Evolutionary conservation across 2,329 filamentous ascomycete species (phyloP), one percentile per base, ranked within the genome.

Genomic region (Alternaria sp.): DNA sequence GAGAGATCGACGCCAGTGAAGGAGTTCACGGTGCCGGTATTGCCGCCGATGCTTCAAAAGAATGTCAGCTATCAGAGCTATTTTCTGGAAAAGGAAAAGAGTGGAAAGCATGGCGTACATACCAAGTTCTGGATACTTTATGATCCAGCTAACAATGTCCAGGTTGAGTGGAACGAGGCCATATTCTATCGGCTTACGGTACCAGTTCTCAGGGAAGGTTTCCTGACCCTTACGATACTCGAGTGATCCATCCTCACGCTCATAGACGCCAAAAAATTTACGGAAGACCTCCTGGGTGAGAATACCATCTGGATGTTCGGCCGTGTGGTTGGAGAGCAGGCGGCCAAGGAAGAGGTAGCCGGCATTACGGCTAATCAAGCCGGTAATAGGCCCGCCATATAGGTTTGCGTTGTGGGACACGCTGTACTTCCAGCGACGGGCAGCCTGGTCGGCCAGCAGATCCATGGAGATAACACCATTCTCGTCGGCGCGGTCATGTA

Each of bases 171-270:
- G 72, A 5, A 82, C 65, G 7, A 84, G 72, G n/a, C 79, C 79
- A 56, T 83, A 85, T 48, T 84, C 82, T 0, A 77, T 67, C 0
- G 74, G 70, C 5, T 67, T 75, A 39, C 79, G 78, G 70, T 82
- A 85, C 80, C 82, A 85, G 70, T 85, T 85, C 24, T 80, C 76
- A 0, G 84, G 83, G 40, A 85, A 83, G 3, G 79, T 76, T 63
- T 85, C 83, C 65, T 80, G 79, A n/a, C 84, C 83, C 24, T 77
- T 66, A 8, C 78, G 79, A 62, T 70, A 70, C 46, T 61, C 66
- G 2, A 84, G 80, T 5, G 37, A 41, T 39, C 77, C 74, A 6
- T 80, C 69, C 5, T 76, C 72, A 44, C 73, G 65, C 23, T 78
- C 77, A 10, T 79, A 76, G 13, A 85, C 78, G 10, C 72, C 81